Base-by-base conservation (phyloP, 441 rosid species). In the Arabidopsis hybrid region DNA sequence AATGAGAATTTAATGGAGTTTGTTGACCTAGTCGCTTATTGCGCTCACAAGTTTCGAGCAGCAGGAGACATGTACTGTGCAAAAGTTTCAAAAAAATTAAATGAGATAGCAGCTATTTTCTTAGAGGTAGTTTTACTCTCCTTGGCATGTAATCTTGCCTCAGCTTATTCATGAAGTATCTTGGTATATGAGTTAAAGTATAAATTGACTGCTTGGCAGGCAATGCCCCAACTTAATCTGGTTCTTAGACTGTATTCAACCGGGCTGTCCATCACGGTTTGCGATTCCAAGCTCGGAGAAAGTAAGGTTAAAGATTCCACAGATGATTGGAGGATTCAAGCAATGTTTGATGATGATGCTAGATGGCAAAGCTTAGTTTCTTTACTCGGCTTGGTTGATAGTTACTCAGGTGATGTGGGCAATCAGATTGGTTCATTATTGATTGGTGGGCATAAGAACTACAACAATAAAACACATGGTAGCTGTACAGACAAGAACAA, bases 201-300 rank as follows among this genome's bases (percentile, higher is more conserved):
- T 71, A 73, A 47, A 43, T 29, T 76, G 63, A 67, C 45, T 49
- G 53, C 70, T 78, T 89, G 79, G 79, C 93, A 95, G 99, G 89
- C 77, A 52, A 56, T 66, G 59, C 71, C 77, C 35, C 91, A 89
- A 18, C 29, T 82, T 69, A 78, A 79, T 81, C 67, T 83, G 78
- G 86, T 92, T 79, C 73, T 92, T 73, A 83, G 83, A 79, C 90
- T 94, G 71, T 94, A 92, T 84, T 87, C 96, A 12, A 55, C 80
- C 16, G 93, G 97, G 51, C 70, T 93, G 83, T 80, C 78, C 71
- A 65, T 83, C 49, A 74, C 69, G 31, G 80, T 79, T 70, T 68
- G 40, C 45, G 75, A 75, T 72, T 52, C 81, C 65, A 85, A 83
- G 72, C 72, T 67, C 16, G 71, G 51, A 79, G 59, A 35, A 50